These are phyloP conservation scores for Picea abies DNA, from an alignment of 83 land plant genomes.

Conservation along the genomic window DNA sequence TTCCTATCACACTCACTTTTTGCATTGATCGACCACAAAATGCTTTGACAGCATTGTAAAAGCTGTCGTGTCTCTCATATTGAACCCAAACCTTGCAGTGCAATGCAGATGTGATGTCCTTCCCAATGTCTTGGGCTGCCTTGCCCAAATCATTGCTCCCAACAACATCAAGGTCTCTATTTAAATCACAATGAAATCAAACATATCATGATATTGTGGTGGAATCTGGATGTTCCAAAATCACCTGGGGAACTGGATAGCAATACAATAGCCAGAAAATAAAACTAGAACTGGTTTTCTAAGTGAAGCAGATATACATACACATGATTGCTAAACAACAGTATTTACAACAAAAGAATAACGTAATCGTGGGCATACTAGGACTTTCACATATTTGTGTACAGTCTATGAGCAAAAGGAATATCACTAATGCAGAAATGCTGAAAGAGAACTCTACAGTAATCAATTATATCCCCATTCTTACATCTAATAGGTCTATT, in stretches of 20 bases:
- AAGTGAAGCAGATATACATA: not conserved
- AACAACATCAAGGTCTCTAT: conserved; percentile 63
- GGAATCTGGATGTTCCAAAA: not conserved
- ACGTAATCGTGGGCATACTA: not conserved
- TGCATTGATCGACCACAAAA: conserved; percentile 69
- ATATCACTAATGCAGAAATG: too few species aligned
- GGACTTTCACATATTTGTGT: not conserved
- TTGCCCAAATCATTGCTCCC: conserved; percentile 62
- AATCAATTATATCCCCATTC: not conserved
- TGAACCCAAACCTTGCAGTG: conserved; percentile 59
- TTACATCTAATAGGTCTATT: not conserved
- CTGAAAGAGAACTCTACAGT: too few species aligned
- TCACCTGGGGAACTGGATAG: not conserved
- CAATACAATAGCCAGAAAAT: not conserved
- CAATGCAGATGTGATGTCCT: conserved; percentile 44
- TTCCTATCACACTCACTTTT: conserved; percentile 34
- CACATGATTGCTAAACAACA: not conserved
- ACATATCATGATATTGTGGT: not conserved
- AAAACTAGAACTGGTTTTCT: not conserved
- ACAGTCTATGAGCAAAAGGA: not conserved
- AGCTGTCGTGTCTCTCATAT: conserved; percentile 46
- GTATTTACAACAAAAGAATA: not conserved
- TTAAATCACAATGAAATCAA: not conserved
- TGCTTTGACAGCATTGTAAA: conserved; percentile 58
- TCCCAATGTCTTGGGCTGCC: conserved; percentile 28